These are phyloP conservation scores for Scytalidium sp. DNA, from an alignment of 2,329 filamentous ascomycete species.

Conservation along the genomic window DNA sequence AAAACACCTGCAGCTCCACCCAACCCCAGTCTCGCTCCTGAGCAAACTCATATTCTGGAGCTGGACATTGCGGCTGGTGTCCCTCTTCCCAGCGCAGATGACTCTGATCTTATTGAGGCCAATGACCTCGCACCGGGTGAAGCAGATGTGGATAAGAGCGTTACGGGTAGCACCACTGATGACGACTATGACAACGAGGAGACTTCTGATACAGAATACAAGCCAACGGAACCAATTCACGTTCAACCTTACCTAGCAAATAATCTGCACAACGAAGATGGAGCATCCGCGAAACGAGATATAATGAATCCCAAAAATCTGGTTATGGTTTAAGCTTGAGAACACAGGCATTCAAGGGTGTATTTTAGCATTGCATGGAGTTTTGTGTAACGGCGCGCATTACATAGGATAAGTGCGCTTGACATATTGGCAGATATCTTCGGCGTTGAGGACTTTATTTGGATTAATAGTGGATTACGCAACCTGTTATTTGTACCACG, in stretches of 20 bases:
- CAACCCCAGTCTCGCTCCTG: background rate
- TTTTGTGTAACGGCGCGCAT: background rate
- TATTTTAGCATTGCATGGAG: constrained; percentile 15
- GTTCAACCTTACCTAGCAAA: constrained; percentile 20
- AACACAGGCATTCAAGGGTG: background rate
- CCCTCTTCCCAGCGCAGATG: constrained; percentile 16
- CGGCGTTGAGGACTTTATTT: background rate
- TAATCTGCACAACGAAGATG: constrained; percentile 12
- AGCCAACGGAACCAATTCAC: constrained; percentile 23
- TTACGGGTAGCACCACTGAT: constrained; percentile 20
- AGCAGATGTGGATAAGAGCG: constrained; percentile 10
- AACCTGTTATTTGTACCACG: background rate
- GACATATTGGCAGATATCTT: background rate
- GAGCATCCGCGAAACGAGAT: constrained; percentile 10
- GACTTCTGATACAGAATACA: constrained; percentile 12
- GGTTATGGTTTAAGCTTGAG: constrained; percentile 19
- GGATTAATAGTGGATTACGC: background rate
- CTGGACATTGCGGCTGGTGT: constrained; percentile 11
- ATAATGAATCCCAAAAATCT: constrained; percentile 13
- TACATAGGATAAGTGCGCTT: background rate
- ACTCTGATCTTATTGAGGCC: constrained; percentile 15
- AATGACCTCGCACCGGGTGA: constrained; percentile 6
- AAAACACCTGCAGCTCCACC: background rate
- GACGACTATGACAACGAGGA: constrained; percentile 17
- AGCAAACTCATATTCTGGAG: constrained; percentile 2